Conservation (phyloP, 805 yeast genomes). For the Metschnikowia rubicola region DNA sequence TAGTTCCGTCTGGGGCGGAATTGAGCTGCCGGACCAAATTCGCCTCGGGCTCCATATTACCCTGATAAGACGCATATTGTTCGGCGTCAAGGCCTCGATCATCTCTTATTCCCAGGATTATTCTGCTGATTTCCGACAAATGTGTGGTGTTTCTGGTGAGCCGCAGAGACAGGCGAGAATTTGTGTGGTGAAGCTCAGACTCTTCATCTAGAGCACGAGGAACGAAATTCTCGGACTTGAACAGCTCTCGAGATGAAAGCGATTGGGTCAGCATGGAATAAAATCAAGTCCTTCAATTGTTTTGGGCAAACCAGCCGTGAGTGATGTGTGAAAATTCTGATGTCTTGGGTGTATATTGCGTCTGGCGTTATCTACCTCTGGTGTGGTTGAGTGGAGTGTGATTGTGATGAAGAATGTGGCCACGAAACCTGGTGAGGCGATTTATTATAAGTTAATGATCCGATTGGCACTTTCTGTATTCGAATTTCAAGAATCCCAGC, state of each 20-base stretch:
- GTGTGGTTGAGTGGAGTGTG: too few species aligned
- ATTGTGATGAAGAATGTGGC: too few species aligned
- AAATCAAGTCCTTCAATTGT: neutral
- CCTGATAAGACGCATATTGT: conserved; percentile 11
- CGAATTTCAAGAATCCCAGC: too few species aligned
- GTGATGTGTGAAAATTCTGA: neutral
- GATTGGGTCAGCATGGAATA: conserved; percentile 5
- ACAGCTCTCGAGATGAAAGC: conserved; percentile 4
- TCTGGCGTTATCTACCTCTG: neutral
- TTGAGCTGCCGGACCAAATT: conserved; percentile 9
- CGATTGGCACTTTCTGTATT: too few species aligned
- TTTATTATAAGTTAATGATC: too few species aligned
- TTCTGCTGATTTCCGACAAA: conserved; percentile 14
- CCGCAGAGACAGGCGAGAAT: conserved; percentile 6
- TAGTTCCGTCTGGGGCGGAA: neutral
- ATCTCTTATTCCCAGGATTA: conserved; percentile 16
- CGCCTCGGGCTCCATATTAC: conserved; percentile 14
- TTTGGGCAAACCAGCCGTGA: neutral
- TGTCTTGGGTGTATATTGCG: neutral
- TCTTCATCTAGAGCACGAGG: conserved; percentile 7
- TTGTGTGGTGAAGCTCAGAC: neutral
- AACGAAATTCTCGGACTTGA: conserved; percentile 6
- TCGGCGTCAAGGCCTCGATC: conserved; percentile 16
- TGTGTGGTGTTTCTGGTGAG: conserved; percentile 12
- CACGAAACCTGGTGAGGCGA: too few species aligned